These are phyloP conservation scores for Rhizopus arrhizus DNA, from an alignment of 371 early-diverging fungal species.

Conservation along the genomic window DNA sequence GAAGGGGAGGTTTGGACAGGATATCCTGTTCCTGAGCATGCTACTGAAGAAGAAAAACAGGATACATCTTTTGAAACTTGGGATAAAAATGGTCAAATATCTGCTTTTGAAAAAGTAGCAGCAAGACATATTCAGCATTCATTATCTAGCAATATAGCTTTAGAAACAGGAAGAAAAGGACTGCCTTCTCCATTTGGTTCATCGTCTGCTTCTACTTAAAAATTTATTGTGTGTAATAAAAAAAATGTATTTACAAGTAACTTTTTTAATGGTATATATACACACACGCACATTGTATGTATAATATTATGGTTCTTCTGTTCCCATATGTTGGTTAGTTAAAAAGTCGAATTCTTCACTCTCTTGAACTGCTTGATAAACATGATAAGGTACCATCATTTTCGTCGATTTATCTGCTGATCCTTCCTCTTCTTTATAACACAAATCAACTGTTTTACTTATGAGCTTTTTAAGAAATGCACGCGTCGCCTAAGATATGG, in stretches of 20 bases:
- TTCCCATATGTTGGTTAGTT: conserved; percentile 54
- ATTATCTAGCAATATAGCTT: conserved; percentile 1
- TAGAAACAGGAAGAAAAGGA: conserved; percentile 12
- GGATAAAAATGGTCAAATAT: conserved; percentile 6
- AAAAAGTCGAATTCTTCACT: conserved; percentile 56
- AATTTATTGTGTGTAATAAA: conserved; percentile 1
- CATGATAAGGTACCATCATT: conserved; percentile 54
- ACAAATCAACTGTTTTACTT: conserved; percentile 28
- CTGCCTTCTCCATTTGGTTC: conserved; percentile 13
- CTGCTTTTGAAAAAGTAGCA: conserved; percentile 25
- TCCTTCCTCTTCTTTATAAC: conserved; percentile 29
- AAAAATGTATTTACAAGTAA: background rate
- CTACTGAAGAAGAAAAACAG: conserved; percentile 18
- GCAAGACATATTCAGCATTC: conserved; percentile 23
- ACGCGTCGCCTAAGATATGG: conserved; percentile 26
- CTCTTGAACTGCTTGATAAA: conserved; percentile 50
- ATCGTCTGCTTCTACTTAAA: conserved; percentile 22
- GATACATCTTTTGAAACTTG: conserved; percentile 10
- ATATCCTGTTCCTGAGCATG: conserved; percentile 27
- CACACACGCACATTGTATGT: background rate
- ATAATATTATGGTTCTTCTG: conserved; percentile 18
- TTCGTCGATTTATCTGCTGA: conserved; percentile 31
- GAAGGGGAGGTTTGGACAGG: conserved; percentile 43
- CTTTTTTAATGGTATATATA: background rate
- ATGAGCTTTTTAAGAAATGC: conserved; percentile 37